Evolutionary conservation across 2,329 filamentous ascomycete genomes (phyloP).

Genomic region (Ramularia collo-cygni): DNA sequence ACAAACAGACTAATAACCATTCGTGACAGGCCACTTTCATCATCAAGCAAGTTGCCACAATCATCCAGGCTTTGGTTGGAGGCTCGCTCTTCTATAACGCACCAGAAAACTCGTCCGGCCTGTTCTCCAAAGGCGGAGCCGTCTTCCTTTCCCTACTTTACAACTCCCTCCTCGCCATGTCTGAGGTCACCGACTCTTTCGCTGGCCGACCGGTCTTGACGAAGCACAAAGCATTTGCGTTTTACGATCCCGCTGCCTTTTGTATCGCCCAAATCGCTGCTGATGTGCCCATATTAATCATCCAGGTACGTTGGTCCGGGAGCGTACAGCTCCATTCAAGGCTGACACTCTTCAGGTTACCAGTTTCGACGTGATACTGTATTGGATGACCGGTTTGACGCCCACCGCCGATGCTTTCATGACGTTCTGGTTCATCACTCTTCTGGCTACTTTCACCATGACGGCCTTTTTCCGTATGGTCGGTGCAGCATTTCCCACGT

Average conservation of each 20-base stretch:
- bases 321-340: too few species aligned
- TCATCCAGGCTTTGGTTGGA: conserved; percentile 54
- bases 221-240: conserved; percentile 38
- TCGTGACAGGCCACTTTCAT: conserved; percentile 53
- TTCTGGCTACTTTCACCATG: conserved; percentile 68
- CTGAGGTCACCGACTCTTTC: conserved; percentile 54
- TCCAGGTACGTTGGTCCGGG: not conserved
- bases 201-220: conserved; percentile 39
- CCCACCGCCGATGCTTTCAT: conserved; percentile 62
- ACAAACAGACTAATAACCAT: too few species aligned
- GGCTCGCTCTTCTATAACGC: conserved; percentile 63
- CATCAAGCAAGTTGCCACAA: conserved; percentile 53
- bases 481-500: conserved; percentile 42
- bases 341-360: too few species aligned
- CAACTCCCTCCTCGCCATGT: conserved; percentile 56
- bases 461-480: conserved; percentile 82
- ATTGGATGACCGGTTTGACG: too few species aligned
- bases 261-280: conserved; percentile 45
- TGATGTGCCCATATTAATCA: conserved; percentile 46
- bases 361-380: too few species aligned
- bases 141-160: conserved; percentile 52
- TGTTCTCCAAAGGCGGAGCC: conserved; percentile 58
- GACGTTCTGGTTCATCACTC: conserved; percentile 73
- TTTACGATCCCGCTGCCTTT: conserved; percentile 34
- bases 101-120: conserved; percentile 47